A percentile compares a stretch with the other conserved stretches of the same genome.
Conservation (phyloP, 2,329 filamentous ascomycete species). For the Monosporascus sp. region DNA sequence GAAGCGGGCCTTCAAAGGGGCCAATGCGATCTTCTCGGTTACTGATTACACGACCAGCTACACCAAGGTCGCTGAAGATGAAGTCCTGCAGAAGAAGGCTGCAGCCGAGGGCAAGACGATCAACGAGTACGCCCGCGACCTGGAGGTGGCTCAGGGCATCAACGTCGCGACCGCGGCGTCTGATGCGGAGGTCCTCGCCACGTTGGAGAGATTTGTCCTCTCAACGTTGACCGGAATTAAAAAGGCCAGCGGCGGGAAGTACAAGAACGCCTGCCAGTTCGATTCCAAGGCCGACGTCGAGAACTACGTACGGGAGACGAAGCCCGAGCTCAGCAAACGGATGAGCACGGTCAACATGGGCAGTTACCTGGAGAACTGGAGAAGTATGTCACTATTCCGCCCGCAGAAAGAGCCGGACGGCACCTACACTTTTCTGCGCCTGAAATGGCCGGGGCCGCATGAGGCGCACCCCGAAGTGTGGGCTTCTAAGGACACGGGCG, state of each 20-base stretch:
- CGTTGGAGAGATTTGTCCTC: conserved; percentile 9
- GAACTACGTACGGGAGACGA: not conserved
- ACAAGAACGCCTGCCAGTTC: conserved; percentile 3
- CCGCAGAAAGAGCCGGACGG: conserved; percentile 9
- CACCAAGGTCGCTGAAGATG: conserved; percentile 2
- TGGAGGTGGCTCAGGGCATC: conserved; percentile 11
- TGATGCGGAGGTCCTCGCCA: conserved; percentile 5
- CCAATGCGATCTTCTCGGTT: conserved; percentile 32
- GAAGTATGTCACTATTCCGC: conserved; percentile 1
- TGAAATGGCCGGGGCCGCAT: not conserved
- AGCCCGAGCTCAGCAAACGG: conserved; percentile 7
- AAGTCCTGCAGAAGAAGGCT: conserved; percentile 1
- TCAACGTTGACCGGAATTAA: not conserved
- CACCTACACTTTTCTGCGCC: conserved; percentile 1
- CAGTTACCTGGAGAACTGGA: conserved; percentile 11
- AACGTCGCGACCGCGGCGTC: conserved; percentile 13
- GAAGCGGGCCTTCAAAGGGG: conserved; percentile 28
- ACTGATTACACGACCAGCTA: conserved; percentile 23
- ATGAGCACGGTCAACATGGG: conserved; percentile 11
- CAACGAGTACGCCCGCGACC: conserved; percentile 11
- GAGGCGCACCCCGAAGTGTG: conserved; percentile 4
- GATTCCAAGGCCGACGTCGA: conserved; percentile 4
- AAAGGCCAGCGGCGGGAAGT: conserved; percentile 3
- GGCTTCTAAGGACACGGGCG: conserved; percentile 10
- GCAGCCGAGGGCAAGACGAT: conserved; percentile 2